These are phyloP conservation scores for Exophiala oligosperma DNA, from an alignment of 2,329 filamentous ascomycete genomes.

Conservation along the genomic window DNA sequence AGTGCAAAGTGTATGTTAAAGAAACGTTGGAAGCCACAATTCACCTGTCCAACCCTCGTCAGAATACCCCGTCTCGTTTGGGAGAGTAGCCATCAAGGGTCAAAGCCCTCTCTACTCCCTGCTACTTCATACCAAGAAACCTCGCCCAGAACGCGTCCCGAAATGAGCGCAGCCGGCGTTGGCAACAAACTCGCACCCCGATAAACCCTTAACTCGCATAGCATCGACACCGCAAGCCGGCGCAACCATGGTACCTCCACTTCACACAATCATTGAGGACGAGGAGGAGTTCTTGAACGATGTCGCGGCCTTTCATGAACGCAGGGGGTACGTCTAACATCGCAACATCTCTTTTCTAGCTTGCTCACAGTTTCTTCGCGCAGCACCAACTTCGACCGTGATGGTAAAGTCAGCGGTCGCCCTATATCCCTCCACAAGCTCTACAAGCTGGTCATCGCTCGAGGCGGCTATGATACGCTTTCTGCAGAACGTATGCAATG, in stretches of 20 bases:
- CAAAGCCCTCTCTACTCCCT: background rate
- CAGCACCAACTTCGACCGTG: constrained; percentile 71
- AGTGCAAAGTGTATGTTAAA: background rate
- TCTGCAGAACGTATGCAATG: constrained; percentile 82
- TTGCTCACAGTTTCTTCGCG: constrained; percentile 8
- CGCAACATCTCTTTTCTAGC: background rate
- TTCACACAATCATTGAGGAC: constrained; percentile 47
- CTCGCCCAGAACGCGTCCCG: background rate
- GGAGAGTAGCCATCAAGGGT: too few relatives aligned
- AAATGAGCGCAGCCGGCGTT: background rate
- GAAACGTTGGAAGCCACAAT: background rate
- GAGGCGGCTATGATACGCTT: constrained; percentile 83
- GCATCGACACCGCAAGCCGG: background rate
- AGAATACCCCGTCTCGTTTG: background rate
- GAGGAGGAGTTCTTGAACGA: constrained; percentile 77
- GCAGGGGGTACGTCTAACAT: constrained; percentile 61
- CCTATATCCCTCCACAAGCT: constrained; percentile 76
- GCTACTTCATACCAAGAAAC: too few relatives aligned
- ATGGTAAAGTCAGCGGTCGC: constrained; percentile 76
- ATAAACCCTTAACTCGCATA: constrained; percentile 1
- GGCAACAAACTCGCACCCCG: background rate
- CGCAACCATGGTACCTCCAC: constrained; percentile 15
- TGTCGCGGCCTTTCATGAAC: constrained; percentile 71
- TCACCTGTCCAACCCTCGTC: background rate
- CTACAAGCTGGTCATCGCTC: constrained; percentile 72